These are phyloP conservation scores for Carex cristatella DNA, from an alignment of 176 grass and related monocot species.

Conservation along the genomic window DNA sequence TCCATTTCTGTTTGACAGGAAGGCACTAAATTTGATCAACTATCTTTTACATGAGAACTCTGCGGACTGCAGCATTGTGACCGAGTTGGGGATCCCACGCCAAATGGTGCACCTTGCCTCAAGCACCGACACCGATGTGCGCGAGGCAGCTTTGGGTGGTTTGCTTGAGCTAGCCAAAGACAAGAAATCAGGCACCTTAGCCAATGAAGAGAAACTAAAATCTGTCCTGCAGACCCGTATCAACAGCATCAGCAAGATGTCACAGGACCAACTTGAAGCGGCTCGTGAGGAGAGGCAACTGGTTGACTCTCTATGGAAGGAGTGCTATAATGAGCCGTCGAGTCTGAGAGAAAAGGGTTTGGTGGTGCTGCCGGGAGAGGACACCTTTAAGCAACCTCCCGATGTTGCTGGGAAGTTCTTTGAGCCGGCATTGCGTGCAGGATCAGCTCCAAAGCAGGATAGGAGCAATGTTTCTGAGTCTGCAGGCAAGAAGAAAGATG, in stretches of 20 bases:
- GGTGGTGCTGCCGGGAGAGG: slow-evolving; percentile 75
- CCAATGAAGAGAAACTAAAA: slow-evolving; percentile 61
- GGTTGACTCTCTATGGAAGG: slow-evolving; percentile 75
- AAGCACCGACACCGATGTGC: slow-evolving; percentile 36
- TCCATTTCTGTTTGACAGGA: slow-evolving; percentile 42
- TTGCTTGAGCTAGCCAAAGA: slow-evolving; percentile 56
- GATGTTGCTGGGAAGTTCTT: slow-evolving; percentile 64
- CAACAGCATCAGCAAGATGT: slow-evolving; percentile 54
- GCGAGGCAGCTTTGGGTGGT: slow-evolving; percentile 39
- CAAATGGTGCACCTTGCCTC: slow-evolving; percentile 56
- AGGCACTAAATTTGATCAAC: slow-evolving; percentile 68
- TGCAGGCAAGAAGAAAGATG: slow-evolving; percentile 35
- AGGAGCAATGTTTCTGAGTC: slow-evolving; percentile 5
- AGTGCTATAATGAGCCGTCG: slow-evolving; percentile 61
- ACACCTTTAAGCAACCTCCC: slow-evolving; percentile 33
- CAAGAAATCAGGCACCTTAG: slow-evolving; percentile 13
- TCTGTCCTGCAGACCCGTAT: slow-evolving; percentile 60
- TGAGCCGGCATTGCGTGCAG: slow-evolving; percentile 51
- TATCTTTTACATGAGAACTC: slow-evolving; percentile 48
- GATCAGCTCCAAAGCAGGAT: slow-evolving; percentile 33
- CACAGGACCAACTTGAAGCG: slow-evolving; percentile 47
- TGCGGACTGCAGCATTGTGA: slow-evolving; percentile 36
- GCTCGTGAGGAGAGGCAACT: slow-evolving; percentile 78
- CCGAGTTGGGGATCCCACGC: slow-evolving; percentile 57
- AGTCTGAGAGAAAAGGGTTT: slow-evolving; percentile 76